Conservation (phyloP, 495 filamentous ascomycete genomes). For the Parachaetomium inaequale region DNA sequence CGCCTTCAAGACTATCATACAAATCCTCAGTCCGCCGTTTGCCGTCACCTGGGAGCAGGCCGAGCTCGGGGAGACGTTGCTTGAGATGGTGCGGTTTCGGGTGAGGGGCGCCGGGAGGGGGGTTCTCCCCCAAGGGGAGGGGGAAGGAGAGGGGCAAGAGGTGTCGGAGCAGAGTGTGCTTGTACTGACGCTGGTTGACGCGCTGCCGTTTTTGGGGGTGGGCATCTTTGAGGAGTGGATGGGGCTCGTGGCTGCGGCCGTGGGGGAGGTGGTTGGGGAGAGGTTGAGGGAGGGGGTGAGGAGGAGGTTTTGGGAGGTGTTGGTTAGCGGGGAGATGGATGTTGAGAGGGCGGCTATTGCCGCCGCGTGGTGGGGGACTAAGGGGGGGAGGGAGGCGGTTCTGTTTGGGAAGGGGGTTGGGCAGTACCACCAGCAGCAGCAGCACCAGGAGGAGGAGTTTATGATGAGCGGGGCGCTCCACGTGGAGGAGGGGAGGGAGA, state of each 20-base stretch:
- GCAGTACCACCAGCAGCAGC: slow-evolving; percentile 10
- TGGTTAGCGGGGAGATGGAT: slow-evolving; percentile 88
- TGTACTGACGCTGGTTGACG: slow-evolving; percentile 75
- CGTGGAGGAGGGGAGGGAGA: slow-evolving; percentile 14
- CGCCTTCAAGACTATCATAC: slow-evolving; percentile 85
- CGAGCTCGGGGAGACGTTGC: slow-evolving; percentile 70
- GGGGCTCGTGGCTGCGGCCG: slow-evolving; percentile 63
- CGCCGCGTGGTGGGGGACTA: slow-evolving; percentile 78
- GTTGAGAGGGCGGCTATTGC: slow-evolving; percentile 76
- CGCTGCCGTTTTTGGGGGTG: slow-evolving; percentile 69
- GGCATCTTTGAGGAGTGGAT: slow-evolving; percentile 61
- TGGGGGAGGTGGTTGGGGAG: slow-evolving; percentile 59
- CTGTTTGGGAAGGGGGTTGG: slow-evolving; percentile 19
- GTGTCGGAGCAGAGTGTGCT: slow-evolving; percentile 81
- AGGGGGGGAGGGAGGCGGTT: slow-evolving; percentile 42
- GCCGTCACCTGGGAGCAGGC: slow-evolving; percentile 64
- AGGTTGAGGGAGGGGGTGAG: slow-evolving; percentile 62
- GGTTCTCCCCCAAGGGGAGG: slow-evolving; percentile 29
- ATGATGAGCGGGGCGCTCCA: slow-evolving; percentile 49
- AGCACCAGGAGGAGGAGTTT: slow-evolving; percentile 20
- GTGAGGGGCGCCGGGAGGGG: slow-evolving; percentile 53
- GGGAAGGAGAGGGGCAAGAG: neutral
- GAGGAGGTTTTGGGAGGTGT: slow-evolving; percentile 77
- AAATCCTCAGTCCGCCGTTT: slow-evolving; percentile 79
- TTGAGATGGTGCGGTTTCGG: slow-evolving; percentile 76